Evolutionary conservation across 2,329 filamentous ascomycete genomes (phyloP).

Genomic region (Alternaria arborescens): DNA sequence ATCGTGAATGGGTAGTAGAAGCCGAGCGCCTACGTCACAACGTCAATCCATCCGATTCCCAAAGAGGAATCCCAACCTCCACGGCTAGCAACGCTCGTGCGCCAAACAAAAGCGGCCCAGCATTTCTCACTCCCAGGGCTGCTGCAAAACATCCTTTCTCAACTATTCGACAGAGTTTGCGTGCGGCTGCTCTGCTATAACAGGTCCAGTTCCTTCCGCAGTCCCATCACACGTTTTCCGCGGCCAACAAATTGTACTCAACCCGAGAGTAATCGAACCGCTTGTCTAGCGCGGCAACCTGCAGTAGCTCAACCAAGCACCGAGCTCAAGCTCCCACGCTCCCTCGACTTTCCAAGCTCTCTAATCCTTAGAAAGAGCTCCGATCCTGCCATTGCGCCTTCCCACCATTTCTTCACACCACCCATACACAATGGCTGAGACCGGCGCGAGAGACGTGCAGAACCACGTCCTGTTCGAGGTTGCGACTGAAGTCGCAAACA

Average conservation of each 20-base stretch:
- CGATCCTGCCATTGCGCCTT: slow-evolving; percentile 20
- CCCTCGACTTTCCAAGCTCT: slow-evolving; percentile 27
- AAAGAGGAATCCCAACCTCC: slow-evolving; percentile 26
- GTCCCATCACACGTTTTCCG: slow-evolving; percentile 24
- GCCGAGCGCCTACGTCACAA: slow-evolving; percentile 28
- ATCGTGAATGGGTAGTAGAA: slow-evolving; percentile 6
- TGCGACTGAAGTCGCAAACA: slow-evolving; percentile 95
- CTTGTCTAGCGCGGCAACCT: slow-evolving; percentile 41
- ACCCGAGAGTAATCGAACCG: slow-evolving; percentile 26
- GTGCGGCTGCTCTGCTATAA: slow-evolving; percentile 17
- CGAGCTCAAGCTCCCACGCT: slow-evolving; percentile 33
- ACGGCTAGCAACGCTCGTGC: slow-evolving; percentile 31
- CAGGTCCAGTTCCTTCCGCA: slow-evolving; percentile 23
- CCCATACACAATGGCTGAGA: slow-evolving; percentile 40
- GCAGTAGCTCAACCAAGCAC: slow-evolving; percentile 39
- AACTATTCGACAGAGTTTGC: slow-evolving; percentile 2
- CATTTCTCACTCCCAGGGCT: slow-evolving; percentile 2
- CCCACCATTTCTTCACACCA: slow-evolving; percentile 9
- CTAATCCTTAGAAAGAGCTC: slow-evolving; percentile 19
- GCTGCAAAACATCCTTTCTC: slow-evolving; percentile 7
- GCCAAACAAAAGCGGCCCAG: slow-evolving; percentile 23
- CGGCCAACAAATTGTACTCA: slow-evolving; percentile 29
- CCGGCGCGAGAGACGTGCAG: slow-evolving; percentile 73
- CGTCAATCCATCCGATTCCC: slow-evolving; percentile 13
- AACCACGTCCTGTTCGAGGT: slow-evolving; percentile 97